Conservation (phyloP, 805 yeast genomes). For the Candida namnaoensis region DNA sequence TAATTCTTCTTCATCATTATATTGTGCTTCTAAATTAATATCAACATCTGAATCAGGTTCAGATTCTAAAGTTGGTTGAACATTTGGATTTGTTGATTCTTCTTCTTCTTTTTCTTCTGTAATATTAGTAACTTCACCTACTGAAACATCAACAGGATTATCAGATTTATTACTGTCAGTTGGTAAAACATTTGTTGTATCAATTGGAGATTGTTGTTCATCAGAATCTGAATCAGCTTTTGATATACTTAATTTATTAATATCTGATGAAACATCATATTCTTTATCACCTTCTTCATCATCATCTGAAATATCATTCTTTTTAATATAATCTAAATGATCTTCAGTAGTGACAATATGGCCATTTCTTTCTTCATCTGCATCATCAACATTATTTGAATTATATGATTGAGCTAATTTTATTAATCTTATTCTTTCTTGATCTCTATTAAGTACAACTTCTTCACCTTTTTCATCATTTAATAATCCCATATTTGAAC, state of each 20-base stretch:
- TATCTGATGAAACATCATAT: slow-evolving; percentile 22
- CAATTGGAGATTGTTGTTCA: too few relatives aligned
- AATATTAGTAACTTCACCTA: slow-evolving; percentile 6
- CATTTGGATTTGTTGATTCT: not conserved
- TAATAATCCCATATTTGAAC: slow-evolving; percentile 92
- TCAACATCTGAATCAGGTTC: slow-evolving; percentile 18
- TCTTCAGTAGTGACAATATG: slow-evolving; percentile 18
- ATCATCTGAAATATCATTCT: slow-evolving; percentile 1
- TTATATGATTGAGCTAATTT: slow-evolving; percentile 19
- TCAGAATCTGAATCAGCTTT: not conserved
- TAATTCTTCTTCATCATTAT: slow-evolving; percentile 26
- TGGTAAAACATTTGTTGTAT: too few relatives aligned
- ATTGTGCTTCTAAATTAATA: slow-evolving; percentile 19
- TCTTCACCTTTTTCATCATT: slow-evolving; percentile 70
- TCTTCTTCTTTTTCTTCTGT: slow-evolving; percentile 3
- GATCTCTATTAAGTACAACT: slow-evolving; percentile 61
- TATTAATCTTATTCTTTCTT: slow-evolving; percentile 46
- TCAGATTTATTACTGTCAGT: not conserved
- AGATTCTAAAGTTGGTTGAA: slow-evolving; percentile 11
- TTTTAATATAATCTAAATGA: not conserved
- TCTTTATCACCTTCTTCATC: slow-evolving; percentile 16
- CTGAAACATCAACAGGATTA: not conserved
- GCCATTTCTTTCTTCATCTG: slow-evolving; percentile 18
- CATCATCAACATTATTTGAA: slow-evolving; percentile 4
- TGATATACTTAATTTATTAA: slow-evolving; percentile 12